phyloP scores from a whole-genome alignment of 2,329 filamentous ascomycete species.

The Bipolaris cookei region DNA sequence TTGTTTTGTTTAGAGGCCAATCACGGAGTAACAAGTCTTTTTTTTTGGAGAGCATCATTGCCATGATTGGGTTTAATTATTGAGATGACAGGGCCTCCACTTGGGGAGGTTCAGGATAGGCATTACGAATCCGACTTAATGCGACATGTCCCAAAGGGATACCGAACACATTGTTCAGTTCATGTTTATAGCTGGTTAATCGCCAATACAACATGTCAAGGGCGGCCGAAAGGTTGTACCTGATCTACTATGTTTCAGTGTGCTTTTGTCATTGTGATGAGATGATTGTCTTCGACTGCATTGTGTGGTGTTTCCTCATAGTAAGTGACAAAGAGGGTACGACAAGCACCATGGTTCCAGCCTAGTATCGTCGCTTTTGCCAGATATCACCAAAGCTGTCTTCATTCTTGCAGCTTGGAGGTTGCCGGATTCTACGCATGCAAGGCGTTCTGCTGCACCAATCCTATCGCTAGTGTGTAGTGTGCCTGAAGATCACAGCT shows the following conservation, averaged over 20 bases:
- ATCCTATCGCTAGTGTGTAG: background rate
- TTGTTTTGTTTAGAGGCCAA: conserved; percentile 9
- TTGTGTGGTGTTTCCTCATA: too few relatives aligned
- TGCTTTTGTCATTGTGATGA: background rate
- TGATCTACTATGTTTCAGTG: background rate
- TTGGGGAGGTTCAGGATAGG: conserved; percentile 1
- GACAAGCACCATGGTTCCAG: too few relatives aligned
- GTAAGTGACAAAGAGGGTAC: too few relatives aligned
- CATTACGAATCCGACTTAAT: conserved; percentile 6
- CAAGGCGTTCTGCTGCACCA: background rate
- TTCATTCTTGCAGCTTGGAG: too few relatives aligned
- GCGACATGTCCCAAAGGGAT: conserved; percentile 4
- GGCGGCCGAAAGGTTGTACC: background rate
- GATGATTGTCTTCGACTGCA: background rate
- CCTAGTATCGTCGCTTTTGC: too few relatives aligned
- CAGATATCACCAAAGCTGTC: too few relatives aligned
- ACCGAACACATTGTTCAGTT: background rate
- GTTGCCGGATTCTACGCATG: too few relatives aligned
- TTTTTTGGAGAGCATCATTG: conserved; percentile 11
- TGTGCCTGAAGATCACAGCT: background rate
- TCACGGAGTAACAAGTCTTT: conserved; percentile 10
- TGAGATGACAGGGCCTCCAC: background rate
- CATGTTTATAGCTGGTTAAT: conserved; percentile 7
- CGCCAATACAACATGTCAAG: background rate
- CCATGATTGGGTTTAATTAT: conserved; percentile 11